Evolutionary conservation across 176 grass and related monocot species (phyloP).

Genomic region (Poa annua): DNA sequence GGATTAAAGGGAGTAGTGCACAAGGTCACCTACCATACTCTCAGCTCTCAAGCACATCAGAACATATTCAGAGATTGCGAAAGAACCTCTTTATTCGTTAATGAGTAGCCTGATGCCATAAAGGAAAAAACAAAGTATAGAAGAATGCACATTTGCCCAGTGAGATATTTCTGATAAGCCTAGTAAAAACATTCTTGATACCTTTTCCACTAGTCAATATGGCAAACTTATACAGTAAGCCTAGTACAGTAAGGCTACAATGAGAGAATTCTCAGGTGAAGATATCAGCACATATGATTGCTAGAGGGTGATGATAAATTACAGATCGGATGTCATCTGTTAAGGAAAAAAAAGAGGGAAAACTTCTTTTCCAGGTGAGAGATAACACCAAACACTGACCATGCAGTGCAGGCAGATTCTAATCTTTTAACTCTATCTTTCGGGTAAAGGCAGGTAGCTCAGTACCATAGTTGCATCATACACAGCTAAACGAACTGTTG

Average conservation of each 20-base stretch:
- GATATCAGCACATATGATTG: conserved; percentile 37
- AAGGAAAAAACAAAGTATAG: background rate
- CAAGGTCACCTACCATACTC: background rate
- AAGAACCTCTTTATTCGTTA: background rate
- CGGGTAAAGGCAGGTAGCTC: conserved; percentile 38
- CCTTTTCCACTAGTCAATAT: conserved; percentile 45
- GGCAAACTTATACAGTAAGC: conserved; percentile 30
- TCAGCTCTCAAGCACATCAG: background rate
- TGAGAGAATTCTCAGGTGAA: conserved; percentile 30
- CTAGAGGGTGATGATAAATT: conserved; percentile 38
- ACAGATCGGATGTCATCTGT: conserved; percentile 39
- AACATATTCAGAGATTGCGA: background rate
- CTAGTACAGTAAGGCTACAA: conserved; percentile 38
- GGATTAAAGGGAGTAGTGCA: background rate
- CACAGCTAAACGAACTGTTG: conserved; percentile 48
- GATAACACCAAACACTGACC: conserved; percentile 31
- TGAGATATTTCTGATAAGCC: background rate
- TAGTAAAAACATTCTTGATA: conserved; percentile 29
- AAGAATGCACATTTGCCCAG: conserved; percentile 11
- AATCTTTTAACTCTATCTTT: conserved; percentile 45
- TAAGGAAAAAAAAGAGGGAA: conserved; percentile 24
- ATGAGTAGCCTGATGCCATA: background rate
- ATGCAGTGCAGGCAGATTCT: conserved; percentile 38
- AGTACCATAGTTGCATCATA: conserved; percentile 45
- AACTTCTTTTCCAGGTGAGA: conserved; percentile 43